Evolutionary conservation across 305 asterid species (phyloP), one percentile per base, ranked within the genome.

Genomic region (Fraxinus baroniana): DNA sequence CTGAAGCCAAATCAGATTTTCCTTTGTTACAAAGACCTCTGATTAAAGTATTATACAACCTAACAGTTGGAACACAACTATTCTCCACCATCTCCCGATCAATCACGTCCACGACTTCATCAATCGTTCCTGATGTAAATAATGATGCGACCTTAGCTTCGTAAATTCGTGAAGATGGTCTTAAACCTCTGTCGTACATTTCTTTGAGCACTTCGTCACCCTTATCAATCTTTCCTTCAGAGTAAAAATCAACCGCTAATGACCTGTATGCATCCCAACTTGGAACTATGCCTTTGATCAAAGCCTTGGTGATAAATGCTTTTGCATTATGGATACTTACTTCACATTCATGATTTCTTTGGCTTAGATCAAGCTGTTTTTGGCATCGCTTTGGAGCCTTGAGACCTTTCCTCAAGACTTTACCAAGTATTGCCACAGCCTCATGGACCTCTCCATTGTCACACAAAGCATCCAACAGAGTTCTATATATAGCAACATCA

Each of bases 101-200:
- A 36, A 91, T 83, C 32, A 94, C 93, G 5, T 82, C 70, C 33
- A 93, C 76, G 75, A 93, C 98, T 81, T 92, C 93, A 30, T 90
- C 87, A 12, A 88, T 86, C 83, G 83, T 89, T 17, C 91, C 87
- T 75, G 80, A 88, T 17, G 85, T 35, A 78, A 88, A 86, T 33
- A 94, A 81, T 41, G 97, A 93, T 57, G 81, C 80, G 24, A 92
- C 83, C 84, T 94, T 94, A 36, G 97, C 95, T 87, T 93, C 93
- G 60, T 89, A 95, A 39, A 94, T 81, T 79, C 55, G 84, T 79
- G 81, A 76, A 64, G 92, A 91, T 17, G 94, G 82, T 79, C 55
- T 84, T 83, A 90, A 93, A 70, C 97, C 96, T 74, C 82, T 91
- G 33, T 75, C 81, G 71, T 79, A 84, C 97, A 95, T 94, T 88